Evolutionary conservation across 148 eudicot genomes (phyloP), one percentile per base, ranked within the genome.

Genomic region (Amaranthus hypochondriacus): DNA sequence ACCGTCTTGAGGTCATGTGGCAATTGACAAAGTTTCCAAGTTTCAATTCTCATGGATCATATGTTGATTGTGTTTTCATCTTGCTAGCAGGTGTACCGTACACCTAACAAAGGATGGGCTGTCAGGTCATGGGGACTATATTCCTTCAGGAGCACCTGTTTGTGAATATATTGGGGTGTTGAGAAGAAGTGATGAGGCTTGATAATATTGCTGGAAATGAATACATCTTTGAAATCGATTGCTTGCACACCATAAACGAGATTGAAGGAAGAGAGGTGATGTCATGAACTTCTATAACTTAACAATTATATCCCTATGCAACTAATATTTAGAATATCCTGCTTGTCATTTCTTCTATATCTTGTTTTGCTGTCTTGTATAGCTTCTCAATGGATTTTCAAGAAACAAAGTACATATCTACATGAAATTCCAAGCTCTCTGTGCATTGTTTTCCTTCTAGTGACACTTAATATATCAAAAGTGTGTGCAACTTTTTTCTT

Each of bases 91-190:
- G 78, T 81, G 12, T 81, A 73, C 49, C 81, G 78, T 65, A 92
- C 97, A 12, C 86, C 91, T 13, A 76, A 86, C 13, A 92, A 88
- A 72, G 97, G 97, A 4, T 92, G 97, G 97, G 95, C 84, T 71
- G 97, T 92, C n/a, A 76, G 97, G 75, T 92, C 97, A 3, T 84
- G 92, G 91, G 91, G 97, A 89, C 62, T 84, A 64, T 56, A 92
- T 89, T 51, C 97, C 95, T 70, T 77, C 90, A 57, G 97, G 95
- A 15, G 89, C 95, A 1, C 90, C 89, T 10, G 75, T 92, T 0
- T 88, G 92, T 61, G 97, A 92, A 53, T 92, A 92, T 56, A 81
- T 83, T 8, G 97, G 95, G 12, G 66, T 81, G 15, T 73, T 92
- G n/a, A 92, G 79, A 81, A 88, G 74, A 73, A 83, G 87, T 11